Base-by-base conservation (phyloP, 352 stramenopile species). In the Saprolegnia parasitica region DNA sequence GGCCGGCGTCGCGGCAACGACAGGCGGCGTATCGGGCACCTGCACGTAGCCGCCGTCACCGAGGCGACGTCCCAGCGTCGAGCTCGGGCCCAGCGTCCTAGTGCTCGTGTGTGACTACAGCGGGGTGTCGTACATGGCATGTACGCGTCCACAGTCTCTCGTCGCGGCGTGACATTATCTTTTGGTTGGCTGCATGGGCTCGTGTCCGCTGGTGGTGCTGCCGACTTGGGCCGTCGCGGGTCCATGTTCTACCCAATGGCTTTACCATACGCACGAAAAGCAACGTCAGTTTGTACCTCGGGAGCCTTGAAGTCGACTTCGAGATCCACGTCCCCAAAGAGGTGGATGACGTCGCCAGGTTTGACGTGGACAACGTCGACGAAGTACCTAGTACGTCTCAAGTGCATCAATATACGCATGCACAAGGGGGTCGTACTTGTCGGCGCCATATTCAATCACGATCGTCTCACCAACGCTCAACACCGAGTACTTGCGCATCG, bases 301-400 rank as follows among this genome's bases (percentile, higher is more conserved):
- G 81, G 81, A 0, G 64, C 65, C 54, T 76, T 81, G 42, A 89
- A 88, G 35, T 89, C 75, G 50, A 80, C 77, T 58, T 86, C 78
- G 26, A 90, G 55, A 35, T 90, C 82, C n/a, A 90, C 80, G 42
- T 90, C 80, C 20, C 82, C 80, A 10, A 83, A 80, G 24, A 90
- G 74, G 62, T 78, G 85, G 45, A 90, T 62, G 0, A 79, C 80
- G 0, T 65, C 0, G 10, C 52, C 66, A 10, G 82, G 82, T 32
- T 86, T 85, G 26, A 90, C 73, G 40, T 88, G 79, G 13, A 78
- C 65, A 4, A 88, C 74, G 20, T 76, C 77, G 15, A 90, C 65
- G 40, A 81, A 81, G 57, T 79, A 86, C 40, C 56, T 65, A 52
- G 23, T 11, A n/a, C 24, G 40, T 16, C 18, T 18, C 42, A 10